Base-by-base conservation (phyloP, 371 early-diverging fungal genomes). In the Mortierella polycephala region DNA sequence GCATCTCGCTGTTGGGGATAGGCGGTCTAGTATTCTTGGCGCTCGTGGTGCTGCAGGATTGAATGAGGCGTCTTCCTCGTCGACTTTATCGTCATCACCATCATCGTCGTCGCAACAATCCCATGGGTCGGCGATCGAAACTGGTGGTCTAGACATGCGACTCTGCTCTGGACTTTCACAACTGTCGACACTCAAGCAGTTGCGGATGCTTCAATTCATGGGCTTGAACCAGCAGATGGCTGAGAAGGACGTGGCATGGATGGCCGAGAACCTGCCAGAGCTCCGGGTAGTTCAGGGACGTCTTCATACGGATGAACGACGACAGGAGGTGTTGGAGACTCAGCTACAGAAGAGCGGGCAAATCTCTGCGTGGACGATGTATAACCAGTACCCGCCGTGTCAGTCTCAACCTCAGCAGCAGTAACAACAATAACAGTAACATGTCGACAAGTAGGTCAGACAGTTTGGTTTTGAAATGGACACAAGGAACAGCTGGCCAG, bases 261-360 rank as follows among this genome's bases (percentile, higher is more conserved):
- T 75, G 75, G 30, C 57, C 5, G 62, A 65, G n/a, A 61, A 75
- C 20, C 51, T 57, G 46, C 69, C 61, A 18, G 58, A 69, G n/a
- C 42, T 65, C 45, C 57, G 44, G 21, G 40, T 64, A 0, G 40
- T 74, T 1, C 68, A 74, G 45, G 74, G 74, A 16, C 46, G 56
- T 47, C 10, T 74, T 39, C 74, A 74, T 46, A 30, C 61, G 13
- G 54, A 74, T 44, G 57, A 60, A 23, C 64, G 64, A 21, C 18
- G 47, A 21, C 57, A 46, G 49, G n/a, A 18, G 45, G 47, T 16
- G 49, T 16, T 60, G 60, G 49, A 47, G 20, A 30, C 52, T 0
- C 8, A 18, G 23, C 20, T 74, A 21, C 64, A 62, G 45, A n/a
- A 10, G 1, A 16, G 20, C 30, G 52, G 46, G n/a, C 30, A 4